Conservation (phyloP, 768 basidiomycete genomes). For the Phlebiopsis gigantea region DNA sequence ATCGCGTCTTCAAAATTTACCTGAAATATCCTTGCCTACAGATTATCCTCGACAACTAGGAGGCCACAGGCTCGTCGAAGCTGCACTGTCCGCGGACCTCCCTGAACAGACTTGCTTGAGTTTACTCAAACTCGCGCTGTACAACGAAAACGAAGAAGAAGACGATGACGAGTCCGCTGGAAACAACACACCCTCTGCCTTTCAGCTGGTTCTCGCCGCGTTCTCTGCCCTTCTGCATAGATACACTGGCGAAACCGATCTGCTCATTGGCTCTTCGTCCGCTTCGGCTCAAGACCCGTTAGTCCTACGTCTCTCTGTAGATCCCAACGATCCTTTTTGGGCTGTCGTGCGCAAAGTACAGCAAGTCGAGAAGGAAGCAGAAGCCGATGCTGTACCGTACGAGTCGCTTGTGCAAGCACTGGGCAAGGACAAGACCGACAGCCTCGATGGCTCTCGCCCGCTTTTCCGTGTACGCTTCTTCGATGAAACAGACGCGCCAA, state of each 20-base stretch:
- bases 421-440: slow-evolving; percentile 57
- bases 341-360: slow-evolving; percentile 82
- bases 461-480: slow-evolving; percentile 97
- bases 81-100: slow-evolving; percentile 67
- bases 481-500: slow-evolving; percentile 78
- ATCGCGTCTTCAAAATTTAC: slow-evolving; percentile 69
- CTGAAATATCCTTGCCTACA: slow-evolving; percentile 88
- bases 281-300: slow-evolving; percentile 71
- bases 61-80: slow-evolving; percentile 76
- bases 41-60: slow-evolving; percentile 88
- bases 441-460: slow-evolving; percentile 45
- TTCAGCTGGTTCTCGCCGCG: slow-evolving; percentile 88
- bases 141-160: slow-evolving; percentile 50
- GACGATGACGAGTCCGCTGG: slow-evolving; percentile 25
- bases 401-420: slow-evolving; percentile 69
- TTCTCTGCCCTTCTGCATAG: slow-evolving; percentile 89
- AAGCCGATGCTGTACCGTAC: slow-evolving; percentile 76
- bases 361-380: slow-evolving; percentile 77
- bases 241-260: slow-evolving; percentile 92
- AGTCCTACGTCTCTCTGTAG: slow-evolving; percentile 76
- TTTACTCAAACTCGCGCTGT: slow-evolving; percentile 77
- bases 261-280: slow-evolving; percentile 87
- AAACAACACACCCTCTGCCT: slow-evolving; percentile 63
- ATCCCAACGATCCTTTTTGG: slow-evolving; percentile 76
- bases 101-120: slow-evolving; percentile 71